Evolutionary conservation across 805 yeast species (phyloP), one percentile per base, ranked within the genome.

Genomic region (Kregervanrija pseudodelftensis): DNA sequence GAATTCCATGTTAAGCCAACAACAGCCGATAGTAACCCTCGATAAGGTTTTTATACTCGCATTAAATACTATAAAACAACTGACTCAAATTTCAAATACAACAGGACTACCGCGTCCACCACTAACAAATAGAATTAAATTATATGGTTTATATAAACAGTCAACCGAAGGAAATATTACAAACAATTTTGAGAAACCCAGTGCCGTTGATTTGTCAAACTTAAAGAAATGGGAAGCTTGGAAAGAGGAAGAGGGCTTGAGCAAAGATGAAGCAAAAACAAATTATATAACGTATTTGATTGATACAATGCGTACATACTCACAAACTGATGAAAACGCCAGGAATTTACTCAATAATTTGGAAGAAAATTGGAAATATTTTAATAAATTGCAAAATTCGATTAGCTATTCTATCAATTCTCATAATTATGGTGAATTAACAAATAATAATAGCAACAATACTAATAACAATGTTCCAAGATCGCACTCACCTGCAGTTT

Each of bases 151-250:
- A 41, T 87, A 86, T 65, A 88, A 87, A 56, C 96, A 87, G 59
- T 90, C 95, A 2, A 87, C 95, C 5, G 91, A 85, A 62, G 96
- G 96, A 8, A 79, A 87, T 59, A 88, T 85, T 8, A 75, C 73
- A 40, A 82, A 82, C 2, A 69, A 82, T 36, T 74, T 84, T 78
- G 73, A 74, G 2, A 66, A 88, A 39, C 91, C 91, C 0, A 62
- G 75, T 1, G 68, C 76, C 8, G 87, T 80, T 51, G 86, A 79
- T 54, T 82, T 74, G 50, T 81, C 80, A 3, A 83, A 82, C 9
- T 76, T 76, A 56, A 73, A 79, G 53, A 86, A 87, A 59, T 85
- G 89, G 83, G 90, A 84, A 54, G 88, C 95, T 0, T 87, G 96
- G 95, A 79, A 82, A 51, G 61, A 73, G 17, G 85, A 84, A 54